Conservation (phyloP, 1,284 basidiomycete species). For the Cutaneotrichosporon cavernicola region DNA sequence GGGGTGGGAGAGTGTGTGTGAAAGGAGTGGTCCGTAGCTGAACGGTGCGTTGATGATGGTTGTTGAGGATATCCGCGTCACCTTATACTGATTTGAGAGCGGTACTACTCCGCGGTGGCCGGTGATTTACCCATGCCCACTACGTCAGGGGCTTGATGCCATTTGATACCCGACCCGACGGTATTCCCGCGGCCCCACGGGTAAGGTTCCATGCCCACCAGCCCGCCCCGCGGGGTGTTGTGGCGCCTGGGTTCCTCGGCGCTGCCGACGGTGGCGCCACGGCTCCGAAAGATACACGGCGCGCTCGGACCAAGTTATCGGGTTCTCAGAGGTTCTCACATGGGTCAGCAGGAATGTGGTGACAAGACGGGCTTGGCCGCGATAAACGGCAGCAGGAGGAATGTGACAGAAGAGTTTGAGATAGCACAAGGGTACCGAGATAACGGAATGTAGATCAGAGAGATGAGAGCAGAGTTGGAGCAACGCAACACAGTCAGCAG, state of each 20-base stretch:
- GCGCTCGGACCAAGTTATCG: neutral
- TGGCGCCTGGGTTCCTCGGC: no score
- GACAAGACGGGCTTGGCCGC: no score
- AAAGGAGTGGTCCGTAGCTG: neutral
- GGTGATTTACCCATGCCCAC: neutral
- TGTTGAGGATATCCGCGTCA: neutral
- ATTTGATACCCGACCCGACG: neutral
- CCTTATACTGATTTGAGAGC: neutral
- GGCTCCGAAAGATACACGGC: neutral
- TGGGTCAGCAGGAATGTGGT: no score
- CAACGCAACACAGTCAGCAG: no score
- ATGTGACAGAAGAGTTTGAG: no score
- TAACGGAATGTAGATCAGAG: neutral
- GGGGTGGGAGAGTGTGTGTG: neutral
- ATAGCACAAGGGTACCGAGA: neutral
- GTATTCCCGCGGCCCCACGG: slow-evolving; percentile 3
- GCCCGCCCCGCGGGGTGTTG: no score
- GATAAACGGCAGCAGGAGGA: no score
- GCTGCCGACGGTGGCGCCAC: neutral
- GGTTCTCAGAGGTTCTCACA: neutral
- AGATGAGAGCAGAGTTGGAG: neutral
- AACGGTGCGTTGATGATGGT: neutral
- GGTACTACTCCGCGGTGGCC: neutral
- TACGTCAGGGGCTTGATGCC: neutral
- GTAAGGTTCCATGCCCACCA: neutral